phyloP scores from a whole-genome alignment of 176 grass and related monocot genomes.

The Juncus inflexus region DNA sequence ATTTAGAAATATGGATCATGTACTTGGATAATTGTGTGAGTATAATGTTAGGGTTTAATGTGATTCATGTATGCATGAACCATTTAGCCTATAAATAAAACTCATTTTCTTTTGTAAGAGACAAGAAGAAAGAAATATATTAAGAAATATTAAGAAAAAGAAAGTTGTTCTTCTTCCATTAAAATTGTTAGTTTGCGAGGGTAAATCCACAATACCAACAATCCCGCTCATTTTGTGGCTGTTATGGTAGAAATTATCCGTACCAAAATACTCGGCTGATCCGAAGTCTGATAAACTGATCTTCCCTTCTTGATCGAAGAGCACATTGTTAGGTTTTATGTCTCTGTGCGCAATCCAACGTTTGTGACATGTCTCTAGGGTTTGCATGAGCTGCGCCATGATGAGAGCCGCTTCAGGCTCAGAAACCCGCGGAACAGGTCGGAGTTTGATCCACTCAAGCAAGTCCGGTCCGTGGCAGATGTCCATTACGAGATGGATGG shows the following conservation, averaged over 20 bases:
- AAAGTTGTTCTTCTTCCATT: no score
- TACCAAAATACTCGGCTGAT: conserved; percentile 50
- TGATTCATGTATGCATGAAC: no score
- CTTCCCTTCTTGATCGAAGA: conserved; percentile 42
- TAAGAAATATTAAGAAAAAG: no score
- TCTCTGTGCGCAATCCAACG: conserved; percentile 71
- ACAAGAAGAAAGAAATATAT: no score
- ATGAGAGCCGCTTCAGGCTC: conserved; percentile 48
- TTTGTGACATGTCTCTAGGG: conserved; percentile 60
- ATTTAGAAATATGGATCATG: no score
- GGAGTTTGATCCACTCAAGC: conserved; percentile 53
- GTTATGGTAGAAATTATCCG: not conserved
- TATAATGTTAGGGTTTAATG: no score
- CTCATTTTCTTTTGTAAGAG: no score
- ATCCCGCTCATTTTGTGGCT: conserved; percentile 36
- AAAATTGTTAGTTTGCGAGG: no score
- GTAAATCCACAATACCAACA: no score
- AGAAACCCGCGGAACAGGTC: conserved; percentile 38
- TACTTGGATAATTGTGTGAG: no score
- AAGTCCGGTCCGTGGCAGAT: conserved; percentile 64
- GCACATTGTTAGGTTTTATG: conserved; percentile 85
- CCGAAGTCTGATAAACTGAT: conserved; percentile 72
- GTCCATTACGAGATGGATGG: conserved; percentile 76
- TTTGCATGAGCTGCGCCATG: conserved; percentile 49
- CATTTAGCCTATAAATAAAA: no score